Conservation (phyloP, 768 basidiomycete species). For the Pisolithus orientalis region DNA sequence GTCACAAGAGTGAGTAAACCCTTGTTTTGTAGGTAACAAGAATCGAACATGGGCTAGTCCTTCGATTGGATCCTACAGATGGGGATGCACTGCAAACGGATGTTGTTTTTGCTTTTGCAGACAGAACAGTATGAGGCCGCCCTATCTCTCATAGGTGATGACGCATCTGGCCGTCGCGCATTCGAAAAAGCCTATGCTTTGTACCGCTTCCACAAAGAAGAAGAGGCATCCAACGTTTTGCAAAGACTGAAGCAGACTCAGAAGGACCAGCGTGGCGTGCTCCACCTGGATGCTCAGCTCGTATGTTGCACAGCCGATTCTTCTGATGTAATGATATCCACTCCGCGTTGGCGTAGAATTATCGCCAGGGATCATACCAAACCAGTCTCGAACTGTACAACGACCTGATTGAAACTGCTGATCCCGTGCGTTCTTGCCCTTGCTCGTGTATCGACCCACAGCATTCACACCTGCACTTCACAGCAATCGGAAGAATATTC, state of each 20-base stretch:
- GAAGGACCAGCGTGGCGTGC: slow-evolving; percentile 50
- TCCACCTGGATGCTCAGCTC: slow-evolving; percentile 85
- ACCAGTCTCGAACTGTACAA: slow-evolving; percentile 73
- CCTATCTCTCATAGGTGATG: slow-evolving; percentile 45
- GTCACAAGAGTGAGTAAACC: slow-evolving; percentile 71
- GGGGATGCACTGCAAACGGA: slow-evolving; percentile 76
- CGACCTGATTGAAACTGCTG: slow-evolving; percentile 70
- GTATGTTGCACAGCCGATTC: slow-evolving; percentile 40
- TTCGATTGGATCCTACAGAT: slow-evolving; percentile 60
- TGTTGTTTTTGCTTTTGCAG: slow-evolving; percentile 80
- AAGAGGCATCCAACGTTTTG: slow-evolving; percentile 55
- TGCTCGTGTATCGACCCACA: slow-evolving; percentile 4
- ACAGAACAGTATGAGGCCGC: slow-evolving; percentile 77
- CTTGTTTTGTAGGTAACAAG: slow-evolving; percentile 15
- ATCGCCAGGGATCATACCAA: slow-evolving; percentile 73
- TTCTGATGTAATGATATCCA: slow-evolving; percentile 11
- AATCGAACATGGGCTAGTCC: slow-evolving; percentile 42
- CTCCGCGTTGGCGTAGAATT: slow-evolving; percentile 43
- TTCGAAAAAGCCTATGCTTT: slow-evolving; percentile 80
- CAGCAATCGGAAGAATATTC: slow-evolving; percentile 84
- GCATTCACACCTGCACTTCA: slow-evolving; percentile 5
- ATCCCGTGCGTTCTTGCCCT: slow-evolving; percentile 51
- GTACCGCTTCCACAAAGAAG: slow-evolving; percentile 76
- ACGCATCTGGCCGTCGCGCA: slow-evolving; percentile 16
- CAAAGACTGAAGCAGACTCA: slow-evolving; percentile 38